Evolutionary conservation across 305 asterid genomes (phyloP).

Genomic region (Ajuga reptans): DNA sequence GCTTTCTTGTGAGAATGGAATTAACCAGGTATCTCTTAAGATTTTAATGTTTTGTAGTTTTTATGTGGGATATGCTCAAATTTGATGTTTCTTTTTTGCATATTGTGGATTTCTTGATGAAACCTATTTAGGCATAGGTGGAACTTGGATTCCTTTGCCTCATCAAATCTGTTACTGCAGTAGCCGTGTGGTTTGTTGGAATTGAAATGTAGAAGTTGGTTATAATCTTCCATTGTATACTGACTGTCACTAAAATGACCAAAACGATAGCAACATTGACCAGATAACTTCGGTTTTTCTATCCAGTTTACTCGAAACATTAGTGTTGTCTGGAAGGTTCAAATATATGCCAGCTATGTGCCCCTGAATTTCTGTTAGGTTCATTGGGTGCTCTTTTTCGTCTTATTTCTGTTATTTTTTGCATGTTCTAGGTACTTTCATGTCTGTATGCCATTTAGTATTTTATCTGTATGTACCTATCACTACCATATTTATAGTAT

Average conservation of each 20-base stretch:
- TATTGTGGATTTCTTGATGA: neutral
- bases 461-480: too few species aligned
- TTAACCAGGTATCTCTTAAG: slow-evolving; percentile 35
- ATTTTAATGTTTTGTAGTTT: neutral
- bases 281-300: neutral
- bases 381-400: neutral
- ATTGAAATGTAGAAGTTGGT: too few species aligned
- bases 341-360: neutral
- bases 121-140: neutral
- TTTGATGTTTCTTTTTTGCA: neutral
- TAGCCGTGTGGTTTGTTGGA: neutral
- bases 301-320: neutral
- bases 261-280: neutral
- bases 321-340: neutral
- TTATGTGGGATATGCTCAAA: neutral
- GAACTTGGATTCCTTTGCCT: neutral
- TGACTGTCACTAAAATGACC: neutral
- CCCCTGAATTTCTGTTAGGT: neutral
- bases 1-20: slow-evolving; percentile 20
- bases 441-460: too few species aligned
- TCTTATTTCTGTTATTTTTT: neutral
- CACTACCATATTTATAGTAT: too few species aligned
- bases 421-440: too few species aligned
- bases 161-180: neutral
- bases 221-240: too few species aligned